Base-by-base conservation (phyloP, 306 rosid genomes). In the Dicorynia guianensis region DNA sequence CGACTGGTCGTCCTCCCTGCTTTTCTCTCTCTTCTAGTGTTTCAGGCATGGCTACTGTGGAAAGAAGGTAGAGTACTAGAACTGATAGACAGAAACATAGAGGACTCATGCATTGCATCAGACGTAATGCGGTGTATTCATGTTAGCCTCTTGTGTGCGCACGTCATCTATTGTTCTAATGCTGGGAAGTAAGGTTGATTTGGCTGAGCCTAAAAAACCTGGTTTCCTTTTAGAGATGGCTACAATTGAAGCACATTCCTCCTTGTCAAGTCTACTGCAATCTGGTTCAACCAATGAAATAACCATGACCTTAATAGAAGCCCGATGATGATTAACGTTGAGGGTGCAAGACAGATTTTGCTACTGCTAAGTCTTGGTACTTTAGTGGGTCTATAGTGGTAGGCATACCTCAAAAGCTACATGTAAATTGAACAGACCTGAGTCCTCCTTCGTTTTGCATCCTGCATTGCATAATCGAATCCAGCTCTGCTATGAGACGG, bases 1-100 rank as follows among this genome's bases (percentile, higher is more conserved):
- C 30, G 30, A 25, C 30, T 25, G 30, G 30, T 25, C 30, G 1
- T 25, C 30, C 30, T 1, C 30, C 30, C 30, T 25, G 2, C 1
- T 25, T 25, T 2, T 25, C 30, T 25, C 30, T 25, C 30, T 25
- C 30, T 25, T 0, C 2, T 40, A 30, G 9, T 60, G 19, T 47
- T 7, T 50, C 73, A 80, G 90, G 85, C 83, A 14, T 80, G 85
- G 85, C 68, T 30, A 49, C 40, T 80, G 20, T 84, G 83, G 85
- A 80, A 70, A 10, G 83, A 74, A 57, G 85, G 75, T 0, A 52
- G 68, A 14, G 78, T 80, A 3, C 12, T 72, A 59, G 85, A 80
- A 14, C 46, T 84, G 36, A 60, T 84, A 5, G 82, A 84, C 6
- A 40, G 54, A 46, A 48, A 55, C 63, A 5, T 84, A 0, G 63